Conservation (phyloP, 768 basidiomycete species). For the Psilocybe sp. region DNA sequence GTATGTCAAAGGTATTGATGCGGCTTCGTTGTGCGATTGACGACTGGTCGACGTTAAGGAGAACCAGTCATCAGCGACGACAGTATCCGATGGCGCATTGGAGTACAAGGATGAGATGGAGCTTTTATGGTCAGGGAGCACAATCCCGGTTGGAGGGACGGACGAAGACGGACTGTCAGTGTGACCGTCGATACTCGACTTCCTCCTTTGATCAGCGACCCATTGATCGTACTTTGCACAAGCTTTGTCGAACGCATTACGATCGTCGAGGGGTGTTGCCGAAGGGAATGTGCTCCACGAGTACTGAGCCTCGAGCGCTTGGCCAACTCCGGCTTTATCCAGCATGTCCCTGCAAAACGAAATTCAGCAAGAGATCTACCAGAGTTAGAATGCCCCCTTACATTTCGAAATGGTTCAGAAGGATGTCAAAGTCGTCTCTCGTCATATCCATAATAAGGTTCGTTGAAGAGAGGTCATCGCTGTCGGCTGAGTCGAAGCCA, state of each 20-base stretch:
- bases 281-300: constrained; percentile 40
- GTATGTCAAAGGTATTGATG: no score
- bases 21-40: no score
- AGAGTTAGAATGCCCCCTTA: constrained; percentile 32
- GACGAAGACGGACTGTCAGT: not conserved
- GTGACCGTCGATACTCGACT: constrained; percentile 2
- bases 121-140: no score
- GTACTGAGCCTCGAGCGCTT: constrained; percentile 45
- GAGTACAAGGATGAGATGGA: no score
- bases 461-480: constrained; percentile 23
- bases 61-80: no score
- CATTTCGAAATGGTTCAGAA: constrained; percentile 60
- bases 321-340: constrained; percentile 48
- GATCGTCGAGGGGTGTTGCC: constrained; percentile 41
- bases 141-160: not conserved
- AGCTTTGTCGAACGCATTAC: constrained; percentile 53
- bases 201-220: constrained; percentile 31
- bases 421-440: constrained; percentile 58
- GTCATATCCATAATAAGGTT: constrained; percentile 47
- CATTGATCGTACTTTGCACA: constrained; percentile 58
- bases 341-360: constrained; percentile 55
- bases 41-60: no score
- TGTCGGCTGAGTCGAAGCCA: no score
- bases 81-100: no score
- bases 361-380: not conserved